phyloP scores from a whole-genome alignment of 305 asterid genomes.

The Salvia sclarea region DNA sequence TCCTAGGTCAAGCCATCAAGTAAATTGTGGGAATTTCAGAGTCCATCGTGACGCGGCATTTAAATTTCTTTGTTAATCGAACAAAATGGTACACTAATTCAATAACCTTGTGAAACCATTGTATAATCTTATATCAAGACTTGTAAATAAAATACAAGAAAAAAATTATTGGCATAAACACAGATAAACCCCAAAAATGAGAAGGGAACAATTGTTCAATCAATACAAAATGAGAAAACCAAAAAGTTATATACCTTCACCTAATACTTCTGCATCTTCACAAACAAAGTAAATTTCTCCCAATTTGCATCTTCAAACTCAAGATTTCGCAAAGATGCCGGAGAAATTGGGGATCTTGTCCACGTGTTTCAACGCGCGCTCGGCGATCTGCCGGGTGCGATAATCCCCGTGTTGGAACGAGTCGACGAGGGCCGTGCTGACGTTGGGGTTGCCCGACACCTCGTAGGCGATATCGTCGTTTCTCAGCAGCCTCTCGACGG shows the following conservation, averaged over 20 bases:
- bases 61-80: no score
- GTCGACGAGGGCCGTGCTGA: slow-evolving; percentile 83
- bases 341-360: slow-evolving; percentile 90
- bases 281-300: slow-evolving; percentile 31
- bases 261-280: slow-evolving; percentile 31
- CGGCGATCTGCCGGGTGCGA: slow-evolving; percentile 86
- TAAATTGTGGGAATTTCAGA: no score
- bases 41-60: no score
- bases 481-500: slow-evolving; percentile 77
- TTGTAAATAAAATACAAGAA: slow-evolving; percentile 24
- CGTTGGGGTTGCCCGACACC: slow-evolving; percentile 69
- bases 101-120: neutral
- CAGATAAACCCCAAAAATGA: slow-evolving; percentile 9
- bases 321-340: slow-evolving; percentile 68
- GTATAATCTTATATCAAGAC: slow-evolving; percentile 29
- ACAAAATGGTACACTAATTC: no score
- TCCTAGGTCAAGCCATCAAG: no score
- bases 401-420: slow-evolving; percentile 87
- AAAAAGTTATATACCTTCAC: slow-evolving; percentile 41
- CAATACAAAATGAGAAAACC: slow-evolving; percentile 30
- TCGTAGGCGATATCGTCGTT: slow-evolving; percentile 63
- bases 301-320: slow-evolving; percentile 25
- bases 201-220: slow-evolving; percentile 1
- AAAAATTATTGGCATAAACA: slow-evolving; percentile 14
- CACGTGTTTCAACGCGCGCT: slow-evolving; percentile 78